Conservation (phyloP, 2,329 filamentous ascomycete genomes). For the Botrytis galanthina region DNA sequence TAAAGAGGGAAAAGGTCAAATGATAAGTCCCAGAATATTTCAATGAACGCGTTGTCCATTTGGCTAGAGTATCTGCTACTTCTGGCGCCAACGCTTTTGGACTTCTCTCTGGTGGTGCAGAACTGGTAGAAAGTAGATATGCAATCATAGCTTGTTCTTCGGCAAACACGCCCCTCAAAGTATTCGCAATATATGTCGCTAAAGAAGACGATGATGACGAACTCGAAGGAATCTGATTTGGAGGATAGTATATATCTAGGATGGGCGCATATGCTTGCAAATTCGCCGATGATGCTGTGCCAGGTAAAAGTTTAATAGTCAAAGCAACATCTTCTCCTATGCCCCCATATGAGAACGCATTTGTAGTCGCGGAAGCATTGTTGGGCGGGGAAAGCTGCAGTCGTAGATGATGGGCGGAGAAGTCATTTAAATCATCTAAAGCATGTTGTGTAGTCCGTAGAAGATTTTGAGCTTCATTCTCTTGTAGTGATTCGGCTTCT, state of each 20-base stretch:
- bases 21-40: slow-evolving; percentile 95
- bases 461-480: slow-evolving; percentile 68
- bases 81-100: slow-evolving; percentile 50
- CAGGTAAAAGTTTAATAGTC: slow-evolving; percentile 67
- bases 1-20: slow-evolving; percentile 92
- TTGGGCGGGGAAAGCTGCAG: slow-evolving; percentile 57
- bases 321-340: slow-evolving; percentile 58
- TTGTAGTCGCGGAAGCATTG: slow-evolving; percentile 26
- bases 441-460: slow-evolving; percentile 80
- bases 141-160: slow-evolving; percentile 88
- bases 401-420: slow-evolving; percentile 78
- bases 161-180: slow-evolving; percentile 74
- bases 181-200: slow-evolving; percentile 74
- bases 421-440: slow-evolving; percentile 83
- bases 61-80: slow-evolving; percentile 55
- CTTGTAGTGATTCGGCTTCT: slow-evolving; percentile 63
- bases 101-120: slow-evolving; percentile 49
- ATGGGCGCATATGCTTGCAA: slow-evolving; percentile 68
- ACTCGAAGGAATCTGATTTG: slow-evolving; percentile 65
- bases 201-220: slow-evolving; percentile 67
- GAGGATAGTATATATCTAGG: slow-evolving; percentile 75
- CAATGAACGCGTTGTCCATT: slow-evolving; percentile 78
- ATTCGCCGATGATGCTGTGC: slow-evolving; percentile 56
- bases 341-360: slow-evolving; percentile 38
- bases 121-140: slow-evolving; percentile 63